A percentile compares a stretch with the other conserved stretches of the same genome.
These are phyloP conservation scores for Paraconiothyrium sp. DNA, from an alignment of 2,329 filamentous ascomycete species.

Conservation along the genomic window DNA sequence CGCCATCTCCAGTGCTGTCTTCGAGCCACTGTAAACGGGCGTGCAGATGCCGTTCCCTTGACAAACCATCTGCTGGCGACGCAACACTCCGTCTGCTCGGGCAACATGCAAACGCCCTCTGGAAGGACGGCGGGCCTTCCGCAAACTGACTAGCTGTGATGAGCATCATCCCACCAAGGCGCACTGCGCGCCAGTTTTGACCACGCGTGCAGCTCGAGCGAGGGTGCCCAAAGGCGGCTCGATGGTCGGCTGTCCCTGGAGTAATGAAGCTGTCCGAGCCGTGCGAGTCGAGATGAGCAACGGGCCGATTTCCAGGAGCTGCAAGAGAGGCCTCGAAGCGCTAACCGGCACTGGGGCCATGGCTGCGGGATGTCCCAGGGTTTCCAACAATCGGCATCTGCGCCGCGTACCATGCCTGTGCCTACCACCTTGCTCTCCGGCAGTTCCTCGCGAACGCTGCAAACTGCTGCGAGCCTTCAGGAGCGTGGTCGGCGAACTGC, in stretches of 20 bases:
- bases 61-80: not conserved
- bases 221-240: slow-evolving; percentile 4
- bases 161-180: not conserved
- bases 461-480: not conserved
- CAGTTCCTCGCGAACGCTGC: not conserved
- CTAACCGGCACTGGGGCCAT: slow-evolving; percentile 3
- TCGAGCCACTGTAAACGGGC: not conserved
- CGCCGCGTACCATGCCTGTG: not conserved
- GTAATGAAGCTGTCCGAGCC: slow-evolving; percentile 1
- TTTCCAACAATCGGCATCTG: not conserved
- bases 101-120: slow-evolving; percentile 7
- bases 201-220: not conserved
- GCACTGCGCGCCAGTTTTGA: not conserved
- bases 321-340: not conserved
- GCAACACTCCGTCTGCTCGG: slow-evolving; percentile 3
- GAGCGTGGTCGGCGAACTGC: not conserved
- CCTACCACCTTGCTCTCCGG: not conserved
- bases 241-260: slow-evolving; percentile 7
- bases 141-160: slow-evolving; percentile 11
- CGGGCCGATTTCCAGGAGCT: slow-evolving; percentile 10
- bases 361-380: slow-evolving; percentile 4
- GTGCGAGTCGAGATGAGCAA: slow-evolving; percentile 2
- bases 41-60: not conserved
- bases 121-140: not conserved
- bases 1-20: not conserved